Evolutionary conservation across 495 filamentous ascomycete genomes (phyloP).

Genomic region (Amniculicola lignicola): DNA sequence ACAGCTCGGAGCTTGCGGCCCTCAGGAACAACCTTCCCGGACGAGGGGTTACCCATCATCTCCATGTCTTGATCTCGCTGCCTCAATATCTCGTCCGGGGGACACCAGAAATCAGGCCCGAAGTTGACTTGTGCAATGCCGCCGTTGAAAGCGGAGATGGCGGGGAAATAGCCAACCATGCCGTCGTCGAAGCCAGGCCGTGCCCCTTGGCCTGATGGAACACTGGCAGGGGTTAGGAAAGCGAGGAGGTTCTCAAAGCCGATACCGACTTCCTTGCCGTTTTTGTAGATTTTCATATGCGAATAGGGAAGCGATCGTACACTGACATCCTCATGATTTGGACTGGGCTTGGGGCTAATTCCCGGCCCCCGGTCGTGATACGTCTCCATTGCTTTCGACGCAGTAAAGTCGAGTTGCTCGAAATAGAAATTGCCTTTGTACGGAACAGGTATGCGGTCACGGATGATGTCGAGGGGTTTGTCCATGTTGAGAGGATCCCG

Average conservation of each 20-base stretch:
- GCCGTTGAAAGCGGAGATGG: slow-evolving; percentile 85
- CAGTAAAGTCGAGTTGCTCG: slow-evolving; percentile 88
- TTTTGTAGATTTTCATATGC: slow-evolving; percentile 85
- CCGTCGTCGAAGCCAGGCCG: slow-evolving; percentile 87
- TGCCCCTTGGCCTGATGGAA: slow-evolving; percentile 70
- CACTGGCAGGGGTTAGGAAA: slow-evolving; percentile 88
- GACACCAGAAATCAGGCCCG: slow-evolving; percentile 84
- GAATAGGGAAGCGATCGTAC: slow-evolving; percentile 83
- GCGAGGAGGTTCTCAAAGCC: slow-evolving; percentile 85
- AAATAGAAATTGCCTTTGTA: slow-evolving; percentile 92
- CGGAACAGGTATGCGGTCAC: slow-evolving; percentile 89
- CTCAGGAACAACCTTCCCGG: slow-evolving; percentile 20
- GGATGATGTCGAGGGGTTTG: slow-evolving; percentile 70
- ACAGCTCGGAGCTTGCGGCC: slow-evolving; percentile 55
- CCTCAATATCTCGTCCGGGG: slow-evolving; percentile 55
- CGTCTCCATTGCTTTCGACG: slow-evolving; percentile 84
- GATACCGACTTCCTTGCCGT: slow-evolving; percentile 79
- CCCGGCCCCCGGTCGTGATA: slow-evolving; percentile 64
- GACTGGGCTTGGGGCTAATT: slow-evolving; percentile 53
- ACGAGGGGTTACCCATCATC: slow-evolving; percentile 45
- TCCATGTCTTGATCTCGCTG: slow-evolving; percentile 48
- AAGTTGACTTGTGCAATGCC: slow-evolving; percentile 91
- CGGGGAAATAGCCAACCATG: slow-evolving; percentile 91
- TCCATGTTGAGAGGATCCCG: slow-evolving; percentile 37
- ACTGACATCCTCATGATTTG: slow-evolving; percentile 67